phyloP scores from a whole-genome alignment of 495 filamentous ascomycete genomes.

The Xylaria venustula region DNA sequence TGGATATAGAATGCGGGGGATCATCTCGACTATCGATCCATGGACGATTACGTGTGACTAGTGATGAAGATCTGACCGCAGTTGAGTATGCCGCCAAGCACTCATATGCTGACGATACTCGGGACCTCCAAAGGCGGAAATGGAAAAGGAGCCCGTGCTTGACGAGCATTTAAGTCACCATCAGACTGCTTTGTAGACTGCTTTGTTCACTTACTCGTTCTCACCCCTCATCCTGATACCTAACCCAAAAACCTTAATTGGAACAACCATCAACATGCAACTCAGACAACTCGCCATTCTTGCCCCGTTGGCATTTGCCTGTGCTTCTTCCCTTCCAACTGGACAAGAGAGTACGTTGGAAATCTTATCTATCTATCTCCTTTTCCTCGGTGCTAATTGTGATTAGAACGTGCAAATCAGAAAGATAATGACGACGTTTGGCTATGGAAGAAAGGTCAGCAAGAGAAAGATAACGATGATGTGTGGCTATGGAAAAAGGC shows the following conservation, averaged over 20 bases:
- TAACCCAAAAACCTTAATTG: background rate
- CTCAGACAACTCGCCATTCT: slow-evolving; percentile 3
- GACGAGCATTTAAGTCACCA: background rate
- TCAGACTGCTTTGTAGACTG: too few relatives aligned
- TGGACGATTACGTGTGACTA: background rate
- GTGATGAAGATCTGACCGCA: background rate
- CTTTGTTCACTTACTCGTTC: background rate
- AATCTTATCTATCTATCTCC: background rate
- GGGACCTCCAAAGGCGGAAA: background rate
- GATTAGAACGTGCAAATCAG: background rate
- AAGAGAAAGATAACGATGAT: background rate
- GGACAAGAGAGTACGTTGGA: background rate
- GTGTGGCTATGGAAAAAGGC: slow-evolving; percentile 1
- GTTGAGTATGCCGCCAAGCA: background rate
- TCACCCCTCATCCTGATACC: background rate
- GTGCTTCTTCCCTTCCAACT: slow-evolving; percentile 5
- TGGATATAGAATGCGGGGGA: slow-evolving; percentile 2
- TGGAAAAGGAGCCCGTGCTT: background rate
- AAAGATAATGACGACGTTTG: slow-evolving; percentile 5
- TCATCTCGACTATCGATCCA: background rate
- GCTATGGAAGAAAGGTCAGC: background rate
- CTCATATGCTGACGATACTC: background rate
- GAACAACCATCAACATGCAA: background rate
- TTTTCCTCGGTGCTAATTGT: background rate
- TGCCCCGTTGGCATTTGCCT: background rate